These are phyloP conservation scores for Stachybotrys chlorohalonatus DNA, from an alignment of 2,329 filamentous ascomycete species.

Conservation along the genomic window DNA sequence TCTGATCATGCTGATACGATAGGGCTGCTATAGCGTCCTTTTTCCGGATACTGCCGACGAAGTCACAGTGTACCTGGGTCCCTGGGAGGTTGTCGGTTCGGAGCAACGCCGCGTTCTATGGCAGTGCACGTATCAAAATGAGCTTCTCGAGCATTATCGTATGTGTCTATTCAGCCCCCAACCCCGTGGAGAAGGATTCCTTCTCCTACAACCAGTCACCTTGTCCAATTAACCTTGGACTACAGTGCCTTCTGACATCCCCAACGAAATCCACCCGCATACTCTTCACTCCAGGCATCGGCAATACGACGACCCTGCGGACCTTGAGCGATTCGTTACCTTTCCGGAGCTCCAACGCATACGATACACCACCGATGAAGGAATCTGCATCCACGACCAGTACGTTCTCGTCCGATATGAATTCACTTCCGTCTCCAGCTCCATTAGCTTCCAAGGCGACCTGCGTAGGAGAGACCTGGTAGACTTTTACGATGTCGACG, in stretches of 20 bases:
- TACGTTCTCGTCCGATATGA: constrained; percentile 40
- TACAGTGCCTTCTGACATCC: constrained; percentile 35
- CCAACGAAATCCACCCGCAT: constrained; percentile 36
- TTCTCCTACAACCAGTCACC: not conserved
- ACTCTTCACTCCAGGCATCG: constrained; percentile 42
- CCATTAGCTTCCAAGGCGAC: constrained; percentile 39
- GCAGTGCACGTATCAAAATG: constrained; percentile 43
- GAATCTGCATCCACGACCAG: constrained; percentile 37
- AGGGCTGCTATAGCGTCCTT: constrained; percentile 28
- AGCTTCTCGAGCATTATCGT: constrained; percentile 43
- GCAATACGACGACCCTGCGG: constrained; percentile 38
- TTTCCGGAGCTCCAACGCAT: constrained; percentile 39
- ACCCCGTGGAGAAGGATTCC: constrained; percentile 1
- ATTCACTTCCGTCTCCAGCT: constrained; percentile 38
- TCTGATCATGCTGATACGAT: not conserved
- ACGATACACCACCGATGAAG: constrained; percentile 36
- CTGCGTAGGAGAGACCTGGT: constrained; percentile 37
- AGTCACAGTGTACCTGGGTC: constrained; percentile 41
- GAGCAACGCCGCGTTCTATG: constrained; percentile 40
- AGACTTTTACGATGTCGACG: constrained; percentile 43
- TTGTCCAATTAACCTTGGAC: not conserved
- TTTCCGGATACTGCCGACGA: constrained; percentile 40
- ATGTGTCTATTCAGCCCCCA: constrained; percentile 11
- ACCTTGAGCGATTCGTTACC: constrained; percentile 39
- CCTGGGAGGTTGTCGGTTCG: constrained; percentile 40